Conservation (phyloP, 495 filamentous ascomycete genomes). For the Bathelium albidoporum region DNA sequence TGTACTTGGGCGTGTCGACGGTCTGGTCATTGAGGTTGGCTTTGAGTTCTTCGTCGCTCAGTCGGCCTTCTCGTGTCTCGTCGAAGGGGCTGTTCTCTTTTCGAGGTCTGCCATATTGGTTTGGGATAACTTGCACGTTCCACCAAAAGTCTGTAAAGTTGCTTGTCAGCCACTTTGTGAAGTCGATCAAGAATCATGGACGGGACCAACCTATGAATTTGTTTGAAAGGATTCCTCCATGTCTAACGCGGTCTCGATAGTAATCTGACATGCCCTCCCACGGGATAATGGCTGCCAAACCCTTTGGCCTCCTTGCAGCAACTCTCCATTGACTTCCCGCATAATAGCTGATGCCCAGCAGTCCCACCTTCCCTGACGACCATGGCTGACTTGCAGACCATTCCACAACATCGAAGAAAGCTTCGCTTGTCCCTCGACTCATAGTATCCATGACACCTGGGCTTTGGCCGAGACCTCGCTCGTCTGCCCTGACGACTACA, state of each 20-base stretch:
- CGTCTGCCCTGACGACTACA: slow-evolving; percentile 50
- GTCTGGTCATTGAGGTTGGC: slow-evolving; percentile 49
- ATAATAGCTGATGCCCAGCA: slow-evolving; percentile 54
- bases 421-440: slow-evolving; percentile 46
- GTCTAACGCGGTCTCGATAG: slow-evolving; percentile 52
- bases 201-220: slow-evolving; percentile 38
- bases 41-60: slow-evolving; percentile 36
- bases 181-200: background rate
- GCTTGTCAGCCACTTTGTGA: background rate
- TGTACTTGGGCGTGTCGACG: slow-evolving; percentile 43
- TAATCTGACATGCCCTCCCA: slow-evolving; percentile 66
- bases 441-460: slow-evolving; percentile 51
- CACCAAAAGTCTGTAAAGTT: slow-evolving; percentile 45
- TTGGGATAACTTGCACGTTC: slow-evolving; percentile 50
- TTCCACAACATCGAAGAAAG: slow-evolving; percentile 53
- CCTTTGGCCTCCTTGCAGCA: slow-evolving; percentile 49
- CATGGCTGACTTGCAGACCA: slow-evolving; percentile 52
- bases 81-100: background rate
- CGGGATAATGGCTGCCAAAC: slow-evolving; percentile 48
- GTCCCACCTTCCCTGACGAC: slow-evolving; percentile 51
- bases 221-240: slow-evolving; percentile 57
- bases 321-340: slow-evolving; percentile 56
- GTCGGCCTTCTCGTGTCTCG: slow-evolving; percentile 45
- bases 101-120: slow-evolving; percentile 48
- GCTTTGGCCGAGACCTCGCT: slow-evolving; percentile 48